A percentile compares a stretch with the other conserved stretches of the same genome.
These are phyloP conservation scores for Podaxis mareebaensis DNA, from an alignment of 768 basidiomycete species.

Conservation along the genomic window DNA sequence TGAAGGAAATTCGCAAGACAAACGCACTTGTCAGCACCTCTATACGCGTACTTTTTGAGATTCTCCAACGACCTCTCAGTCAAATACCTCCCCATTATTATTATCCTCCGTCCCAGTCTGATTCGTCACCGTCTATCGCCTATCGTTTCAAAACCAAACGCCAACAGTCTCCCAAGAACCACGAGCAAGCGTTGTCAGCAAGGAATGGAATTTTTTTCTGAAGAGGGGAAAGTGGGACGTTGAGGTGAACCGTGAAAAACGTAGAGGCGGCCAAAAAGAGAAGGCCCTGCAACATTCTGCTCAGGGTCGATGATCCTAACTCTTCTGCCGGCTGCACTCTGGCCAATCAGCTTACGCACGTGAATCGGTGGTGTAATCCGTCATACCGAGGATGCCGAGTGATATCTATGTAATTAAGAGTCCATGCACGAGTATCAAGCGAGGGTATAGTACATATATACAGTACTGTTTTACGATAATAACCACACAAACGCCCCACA, in stretches of 20 bases:
- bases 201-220: background rate
- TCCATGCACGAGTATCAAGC: background rate
- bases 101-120: background rate
- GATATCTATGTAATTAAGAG: background rate
- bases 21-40: slow-evolving; percentile 76
- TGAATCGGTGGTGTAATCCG: background rate
- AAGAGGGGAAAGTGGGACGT: background rate
- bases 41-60: slow-evolving; percentile 77
- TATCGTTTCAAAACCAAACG: background rate
- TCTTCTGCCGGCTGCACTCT: background rate
- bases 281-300: background rate
- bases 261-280: background rate
- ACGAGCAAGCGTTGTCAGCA: background rate
- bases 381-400: background rate
- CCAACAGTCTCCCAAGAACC: background rate
- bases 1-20: background rate
- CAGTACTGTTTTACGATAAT: background rate
- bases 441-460: background rate
- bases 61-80: slow-evolving; percentile 49
- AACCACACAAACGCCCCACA: background rate
- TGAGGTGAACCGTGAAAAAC: background rate
- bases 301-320: background rate
- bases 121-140: background rate
- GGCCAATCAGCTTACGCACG: slow-evolving; percentile 1
- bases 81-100: slow-evolving; percentile 7